phyloP scores from a whole-genome alignment of 2,329 filamentous ascomycete genomes.

The Penicillium freii region DNA sequence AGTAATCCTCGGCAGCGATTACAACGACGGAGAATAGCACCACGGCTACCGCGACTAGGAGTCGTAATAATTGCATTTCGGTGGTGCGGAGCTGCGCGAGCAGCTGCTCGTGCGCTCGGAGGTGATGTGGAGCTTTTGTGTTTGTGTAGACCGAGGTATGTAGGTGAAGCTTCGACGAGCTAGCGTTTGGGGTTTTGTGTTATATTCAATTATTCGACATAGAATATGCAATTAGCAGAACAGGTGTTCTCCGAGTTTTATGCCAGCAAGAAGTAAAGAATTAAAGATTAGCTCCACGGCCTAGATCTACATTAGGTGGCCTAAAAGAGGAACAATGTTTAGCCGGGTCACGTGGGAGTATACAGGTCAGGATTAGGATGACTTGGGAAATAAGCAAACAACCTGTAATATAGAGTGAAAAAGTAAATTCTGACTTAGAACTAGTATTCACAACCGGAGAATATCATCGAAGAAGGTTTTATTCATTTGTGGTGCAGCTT shows the following conservation, averaged over 20 bases:
- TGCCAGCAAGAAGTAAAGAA: background rate
- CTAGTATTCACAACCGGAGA: background rate
- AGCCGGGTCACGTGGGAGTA: conserved; percentile 21
- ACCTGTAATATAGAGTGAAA: background rate
- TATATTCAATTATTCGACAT: background rate
- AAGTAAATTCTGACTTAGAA: background rate
- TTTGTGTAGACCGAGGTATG: background rate
- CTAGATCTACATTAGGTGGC: conserved; percentile 13
- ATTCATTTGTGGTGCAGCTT: background rate
- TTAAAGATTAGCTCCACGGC: conserved; percentile 7
- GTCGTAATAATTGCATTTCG: conserved; percentile 37
- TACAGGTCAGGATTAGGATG: background rate
- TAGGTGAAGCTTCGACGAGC: background rate
- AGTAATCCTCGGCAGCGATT: conserved; percentile 48
- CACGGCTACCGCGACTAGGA: conserved; percentile 35
- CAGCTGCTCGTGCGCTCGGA: conserved; percentile 14
- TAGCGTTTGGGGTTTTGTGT: background rate
- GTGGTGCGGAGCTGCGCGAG: conserved; percentile 13
- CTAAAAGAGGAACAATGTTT: conserved; percentile 21
- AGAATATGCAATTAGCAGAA: background rate
- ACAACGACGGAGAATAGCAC: conserved; percentile 39
- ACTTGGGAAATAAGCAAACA: background rate
- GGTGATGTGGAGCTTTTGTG: background rate
- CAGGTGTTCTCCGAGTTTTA: background rate
- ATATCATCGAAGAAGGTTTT: background rate